These are phyloP conservation scores for Oxyria digyna DNA, from an alignment of 148 eudicot species.

Conservation along the genomic window DNA sequence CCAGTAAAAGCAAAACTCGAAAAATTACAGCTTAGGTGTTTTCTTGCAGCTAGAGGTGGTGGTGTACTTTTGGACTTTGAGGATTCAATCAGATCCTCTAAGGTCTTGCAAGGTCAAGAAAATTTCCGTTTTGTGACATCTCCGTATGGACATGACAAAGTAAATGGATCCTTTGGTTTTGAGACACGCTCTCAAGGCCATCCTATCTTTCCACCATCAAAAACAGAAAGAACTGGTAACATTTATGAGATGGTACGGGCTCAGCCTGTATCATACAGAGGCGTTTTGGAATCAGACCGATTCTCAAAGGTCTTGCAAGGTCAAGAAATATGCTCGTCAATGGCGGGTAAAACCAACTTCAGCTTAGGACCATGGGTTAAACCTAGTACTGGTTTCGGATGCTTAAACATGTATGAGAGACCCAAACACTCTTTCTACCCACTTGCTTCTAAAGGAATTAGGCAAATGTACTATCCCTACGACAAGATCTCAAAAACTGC, in stretches of 20 bases:
- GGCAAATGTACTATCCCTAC: conserved; percentile 40
- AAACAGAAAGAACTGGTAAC: neutral
- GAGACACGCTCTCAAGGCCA: conserved; percentile 21
- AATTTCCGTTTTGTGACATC: conserved; percentile 53
- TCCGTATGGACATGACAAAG: conserved; percentile 35
- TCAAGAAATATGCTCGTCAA: conserved; percentile 85
- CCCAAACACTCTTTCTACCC: conserved; percentile 44
- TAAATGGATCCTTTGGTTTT: conserved; percentile 37
- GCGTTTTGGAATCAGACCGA: conserved; percentile 58
- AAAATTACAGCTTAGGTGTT: neutral
- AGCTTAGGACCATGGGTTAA: conserved; percentile 26
- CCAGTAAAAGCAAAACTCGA: neutral
- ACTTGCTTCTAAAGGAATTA: conserved; percentile 66
- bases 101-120: conserved; percentile 99
- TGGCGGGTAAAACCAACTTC: conserved; percentile 38
- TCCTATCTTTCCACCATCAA: neutral
- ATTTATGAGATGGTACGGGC: conserved; percentile 26
- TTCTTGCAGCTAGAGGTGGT: conserved; percentile 9
- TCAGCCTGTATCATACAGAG: conserved; percentile 19
- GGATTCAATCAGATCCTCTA: conserved; percentile 57
- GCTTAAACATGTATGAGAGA: conserved; percentile 17
- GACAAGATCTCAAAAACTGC: conserved; percentile 26
- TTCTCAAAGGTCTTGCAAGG: conserved; percentile 98
- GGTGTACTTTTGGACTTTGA: conserved; percentile 58
- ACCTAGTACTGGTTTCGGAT: conserved; percentile 13